Evolutionary conservation across 345 rosid species (phyloP), one percentile per base, ranked within the genome.

Genomic region (Citrus reticulata): DNA sequence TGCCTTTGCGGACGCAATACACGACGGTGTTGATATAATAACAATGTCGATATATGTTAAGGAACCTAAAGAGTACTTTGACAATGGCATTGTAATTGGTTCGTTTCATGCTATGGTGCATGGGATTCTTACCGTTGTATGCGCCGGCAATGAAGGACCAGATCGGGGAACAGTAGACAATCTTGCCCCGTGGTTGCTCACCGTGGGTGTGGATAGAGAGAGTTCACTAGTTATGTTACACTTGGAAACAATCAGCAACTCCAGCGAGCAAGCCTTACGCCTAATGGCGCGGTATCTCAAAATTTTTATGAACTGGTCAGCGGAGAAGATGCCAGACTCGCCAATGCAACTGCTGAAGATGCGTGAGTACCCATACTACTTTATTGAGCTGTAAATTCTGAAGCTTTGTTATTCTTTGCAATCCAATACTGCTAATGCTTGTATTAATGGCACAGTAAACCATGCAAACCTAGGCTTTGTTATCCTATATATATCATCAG

Each of bases 221-320:
- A 35, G 11, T 81, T 88, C 32, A 27, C 62, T 7, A 51, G 79
- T 32, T 68, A 55, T 40, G 73, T 72, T 51, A 60, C 72, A 8
- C 80, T 78, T 14, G 74, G 72, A 4, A 73, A 79, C 73, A 59
- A n/a, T 7, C 49, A 32, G 54, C 73, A 74, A 67, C 27, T 82
- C 42, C 61, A 95, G 98, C 98, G 99, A 40, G 72, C 85, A 10
- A 91, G 96, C 61, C 83, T 95, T 79, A 89, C 95, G 0, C 90
- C 95, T 0, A 72, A 63, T 3, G 64, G 29, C 25, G 67, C 85
- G 63, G 68, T 92, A 55, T 60, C 77, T 25, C 80, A 85, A 27
- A 86, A 78, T 72, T 84, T 75, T 77, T 91, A 87, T 65, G 92
- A 88, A 0, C 37, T 94, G 77, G 81, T 95, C 61, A 87, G 77